phyloP scores from a whole-genome alignment of 2,329 filamentous ascomycete species.

The Aspergillus phoenicis region DNA sequence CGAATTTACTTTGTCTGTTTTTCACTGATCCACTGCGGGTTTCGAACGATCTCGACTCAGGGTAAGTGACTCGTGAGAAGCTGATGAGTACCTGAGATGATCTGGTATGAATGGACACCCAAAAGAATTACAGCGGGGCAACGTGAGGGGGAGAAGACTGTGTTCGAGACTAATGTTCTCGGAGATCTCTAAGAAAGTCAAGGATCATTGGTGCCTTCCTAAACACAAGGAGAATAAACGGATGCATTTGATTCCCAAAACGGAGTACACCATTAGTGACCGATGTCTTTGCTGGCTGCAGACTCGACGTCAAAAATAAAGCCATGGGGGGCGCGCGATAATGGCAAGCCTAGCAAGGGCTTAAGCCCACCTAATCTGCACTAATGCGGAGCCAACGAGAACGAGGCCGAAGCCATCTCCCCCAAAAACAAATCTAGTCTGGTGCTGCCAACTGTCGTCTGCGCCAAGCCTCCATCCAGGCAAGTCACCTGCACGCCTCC shows the following conservation, averaged over 20 bases:
- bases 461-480: conserved; percentile 9
- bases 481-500: not conserved
- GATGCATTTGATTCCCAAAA: conserved; percentile 1
- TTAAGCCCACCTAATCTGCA: conserved; percentile 5
- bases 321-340: conserved; percentile 2
- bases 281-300: conserved; percentile 2
- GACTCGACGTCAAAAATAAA: conserved; percentile 6
- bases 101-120: not conserved
- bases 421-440: too few species aligned
- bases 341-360: conserved; percentile 1
- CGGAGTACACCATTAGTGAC: not conserved
- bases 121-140: not conserved
- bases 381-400: conserved; percentile 12
- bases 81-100: not conserved
- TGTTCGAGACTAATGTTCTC: not conserved
- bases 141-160: not conserved
- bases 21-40: conserved; percentile 8
- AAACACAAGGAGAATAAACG: not conserved
- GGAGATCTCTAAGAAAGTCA: not conserved
- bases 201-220: not conserved
- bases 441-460: conserved; percentile 10
- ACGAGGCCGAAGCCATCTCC: conserved; percentile 7
- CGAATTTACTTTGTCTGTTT: not conserved
- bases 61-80: not conserved
- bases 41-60: not conserved